phyloP scores from a whole-genome alignment of 176 grass and related monocot genomes.

The Carex parvula region DNA sequence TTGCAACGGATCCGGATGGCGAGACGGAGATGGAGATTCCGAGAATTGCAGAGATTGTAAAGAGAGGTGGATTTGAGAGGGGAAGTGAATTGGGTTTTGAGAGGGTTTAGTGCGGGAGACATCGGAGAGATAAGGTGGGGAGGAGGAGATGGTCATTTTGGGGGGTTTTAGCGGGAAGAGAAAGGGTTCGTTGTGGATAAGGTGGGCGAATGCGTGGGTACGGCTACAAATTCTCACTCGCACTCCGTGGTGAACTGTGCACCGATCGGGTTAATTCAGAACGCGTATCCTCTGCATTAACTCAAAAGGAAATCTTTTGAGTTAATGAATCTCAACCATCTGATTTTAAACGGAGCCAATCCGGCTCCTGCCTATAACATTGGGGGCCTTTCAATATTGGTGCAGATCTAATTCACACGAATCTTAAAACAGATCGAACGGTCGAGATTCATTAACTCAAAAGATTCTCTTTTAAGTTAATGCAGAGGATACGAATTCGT shows the following conservation, averaged over 20 bases:
- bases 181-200: conserved; percentile 12
- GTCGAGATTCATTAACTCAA: too few relatives aligned
- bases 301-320: too few relatives aligned
- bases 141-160: background rate
- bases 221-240: conserved; percentile 15
- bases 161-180: conserved; percentile 2
- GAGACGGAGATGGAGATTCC: background rate
- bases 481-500: too few relatives aligned
- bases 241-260: conserved; percentile 11
- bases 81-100: background rate
- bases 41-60: background rate
- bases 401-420: too few relatives aligned
- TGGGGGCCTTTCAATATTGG: too few relatives aligned
- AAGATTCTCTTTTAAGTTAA: too few relatives aligned
- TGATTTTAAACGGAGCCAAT: too few relatives aligned
- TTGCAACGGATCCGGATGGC: conserved; percentile 10
- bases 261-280: background rate
- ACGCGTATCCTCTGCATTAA: too few relatives aligned
- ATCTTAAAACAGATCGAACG: too few relatives aligned
- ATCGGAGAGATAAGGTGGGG: conserved; percentile 17
- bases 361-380: too few relatives aligned
- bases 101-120: conserved; percentile 25
- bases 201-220: background rate
- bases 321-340: too few relatives aligned
- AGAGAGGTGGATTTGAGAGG: background rate